Evolutionary conservation across 192 early-diverging fungal species (phyloP), one percentile per base, ranked within the genome.

Genomic region (Rhizoclosmatium globosum): DNA sequence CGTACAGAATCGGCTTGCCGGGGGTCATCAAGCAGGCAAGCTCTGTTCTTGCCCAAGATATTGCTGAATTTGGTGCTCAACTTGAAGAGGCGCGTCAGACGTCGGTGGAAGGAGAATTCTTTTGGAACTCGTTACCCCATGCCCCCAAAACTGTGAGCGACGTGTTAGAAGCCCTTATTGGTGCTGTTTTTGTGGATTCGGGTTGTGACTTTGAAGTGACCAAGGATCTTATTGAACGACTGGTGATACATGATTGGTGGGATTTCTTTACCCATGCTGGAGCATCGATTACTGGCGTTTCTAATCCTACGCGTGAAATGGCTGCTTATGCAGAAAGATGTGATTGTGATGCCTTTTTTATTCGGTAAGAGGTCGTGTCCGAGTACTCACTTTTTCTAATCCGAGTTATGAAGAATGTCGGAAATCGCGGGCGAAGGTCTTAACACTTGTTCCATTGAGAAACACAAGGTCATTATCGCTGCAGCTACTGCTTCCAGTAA

Each of bases 111-210:
- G 58, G 61, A 2, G 61, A 74, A 62, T 92, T 95, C 67, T 96
- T 92, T 74, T 95, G 95, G 95, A 84, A 87, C 50, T 82, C 90
- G 31, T 74, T 94, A 77, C 68, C 79, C 21, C 85, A 86, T n/a
- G 89, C 95, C 19, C 97, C 97, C 42, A 98, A 98, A 71, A 92
- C 94, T 0, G 80, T 96, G 47, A 93, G 92, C 9, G 97, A 98
- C 84, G 81, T 96, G 1, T 87, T 96, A 21, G 97, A 98, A 82
- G 93, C 94, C 48, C 87, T 96, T 50, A 56, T 95, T n/a, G 97
- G 97, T 2, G 95, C 97, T 4, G 84, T 96, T 9, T 94, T 93
- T 79, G 90, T 97, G 41, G 97, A 98, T 80, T 89, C 90, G 43
- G 88, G 87, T 0, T 95, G 95, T 81, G 81, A 92, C 71, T 72